Base-by-base conservation (phyloP, 352 stramenopile genomes). In the Phytophthora palmivora region DNA sequence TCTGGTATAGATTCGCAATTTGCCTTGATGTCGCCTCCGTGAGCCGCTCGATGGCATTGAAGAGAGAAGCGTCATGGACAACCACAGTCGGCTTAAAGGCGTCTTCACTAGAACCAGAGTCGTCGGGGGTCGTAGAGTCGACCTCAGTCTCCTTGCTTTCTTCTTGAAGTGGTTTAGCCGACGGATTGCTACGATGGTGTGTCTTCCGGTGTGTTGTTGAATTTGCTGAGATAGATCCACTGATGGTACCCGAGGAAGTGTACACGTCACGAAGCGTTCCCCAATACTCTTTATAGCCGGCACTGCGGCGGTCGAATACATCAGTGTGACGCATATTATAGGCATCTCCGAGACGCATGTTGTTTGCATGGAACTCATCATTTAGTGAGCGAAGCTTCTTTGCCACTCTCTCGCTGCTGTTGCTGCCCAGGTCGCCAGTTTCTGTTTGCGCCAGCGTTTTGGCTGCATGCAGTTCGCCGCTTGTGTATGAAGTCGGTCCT, bases 331-430 rank as follows among this genome's bases (percentile, higher is more conserved):
- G 66, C 46, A 88, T 70, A n/a, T 74, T 76, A 30, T 73, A 85
- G 7, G 43, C 61, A 38, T 78, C 70, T 44, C 58, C 56, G 9
- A 67, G 61, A 16, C 70, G 66, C 62, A 88, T 72, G 43, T 72
- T 76, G 37, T 82, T 89, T 19, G 79, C 81, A 43, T 85, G 74
- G 66, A 87, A 92, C 67, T 91, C 81, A n/a, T 77, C 79, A 36
- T 92, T 81, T 12, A 91, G 66, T 11, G 78, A 88, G 52, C 82
- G 87, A 33, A 91, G 77, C 57, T 89, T 91, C 54, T 89, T 88
- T 16, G 79, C 79, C 32, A 87, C 79, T n/a, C 70, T 72, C 44
- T 89, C 78, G 53, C 54, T 76, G 45, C 84, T 87, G 71, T 89
- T 88, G 28, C 71, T 56, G 3, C 67, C 67, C 11, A 92, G 80